Base-by-base conservation (phyloP, 1,284 basidiomycete species). In the Sanguinoderma infundibulare region DNA sequence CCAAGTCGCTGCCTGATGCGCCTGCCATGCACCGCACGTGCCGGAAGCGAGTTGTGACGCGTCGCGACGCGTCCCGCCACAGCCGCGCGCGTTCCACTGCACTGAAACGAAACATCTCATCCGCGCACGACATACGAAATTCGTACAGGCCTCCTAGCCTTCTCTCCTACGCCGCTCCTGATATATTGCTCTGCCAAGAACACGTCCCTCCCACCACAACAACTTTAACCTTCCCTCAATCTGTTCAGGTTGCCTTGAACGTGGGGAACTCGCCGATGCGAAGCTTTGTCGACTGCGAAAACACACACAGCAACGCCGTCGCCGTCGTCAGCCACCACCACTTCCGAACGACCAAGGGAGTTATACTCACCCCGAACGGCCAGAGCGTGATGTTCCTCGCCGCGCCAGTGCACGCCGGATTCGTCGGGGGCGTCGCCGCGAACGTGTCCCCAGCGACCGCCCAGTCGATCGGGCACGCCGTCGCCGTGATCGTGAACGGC, bases 191-290 rank as follows among this genome's bases (percentile, higher is more conserved):
- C 24, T 46, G 42, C 42, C 42, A 24, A 44, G n/a, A 35, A 30
- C 20, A 35, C 32, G 5, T 34, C 20, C n/a, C 15, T 22, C 49
- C 35, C 30, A 14, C 20, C 6, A 51, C 49, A 5, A 20, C 30
- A 9, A 26, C 32, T 26, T 24, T 20, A 17, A 34, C 9, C 3
- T 36, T 30, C 28, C n/a, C n/a, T 20, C 5, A 15, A 24, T 34
- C 17, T 49, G 28, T 44, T 61, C 56, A 66, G 5, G 57, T 47
- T 4, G 62, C 35, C 50, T 70, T 66, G 63, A 71, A 70, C 8
- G 67, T 69, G 3, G 83, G 83, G 77, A 86, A 85, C 72, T 84
- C 83, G 39, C 79, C 78, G 46, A 85, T 85, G 14, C 83, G 77
- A 51, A 86, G 71, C 65, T 85, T 85, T 2, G 83, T 84, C 1